Evolutionary conservation across 2,329 filamentous ascomycete genomes (phyloP), one percentile per base, ranked within the genome.

Genomic region (Beauveria rudraprayagi): DNA sequence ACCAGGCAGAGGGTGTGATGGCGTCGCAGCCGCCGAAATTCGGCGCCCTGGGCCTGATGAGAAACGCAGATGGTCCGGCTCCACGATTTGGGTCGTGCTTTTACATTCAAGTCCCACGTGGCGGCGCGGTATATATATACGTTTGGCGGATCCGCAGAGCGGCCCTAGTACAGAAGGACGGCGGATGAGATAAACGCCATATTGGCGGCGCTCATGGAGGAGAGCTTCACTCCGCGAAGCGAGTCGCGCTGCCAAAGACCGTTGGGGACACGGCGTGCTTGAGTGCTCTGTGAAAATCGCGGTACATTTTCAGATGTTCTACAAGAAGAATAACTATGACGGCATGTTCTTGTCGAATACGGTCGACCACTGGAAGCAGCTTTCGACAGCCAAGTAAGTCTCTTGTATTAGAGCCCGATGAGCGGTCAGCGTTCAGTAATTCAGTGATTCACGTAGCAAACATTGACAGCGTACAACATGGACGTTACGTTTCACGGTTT

Each of bases 61-160:
- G 61, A 34, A 60, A 50, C 37, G 59, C 64, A 5, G 64, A 66
- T 17, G 64, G 66, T 9, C 64, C 64, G 14, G 63, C 65, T 1
- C 61, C 62, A 11, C 61, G 65, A 7, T 67, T 67, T 30, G 65
- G 66, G 1, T 67, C 64, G 2, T 65, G 63, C 48, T 67, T 61
- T 30, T 63, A 67, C 30, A 34, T 67, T 5, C 24, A 65, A 63
- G n/a, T 55, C 62, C 1, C 28, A 59, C 3, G 61, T 64, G 4
- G 62, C 63, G 9, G 24, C 10, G 5, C 50, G 66, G 24, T 62
- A 62, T 9, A 67, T 64, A 1, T 65, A 63, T 54, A 67, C 63
- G 2, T 67, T 64, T 61, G 63, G 64, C 8, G 65, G 64, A 4
- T 66, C 63, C 7, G 62, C 64, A 43, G 63, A 61, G 17, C 19